Evolutionary conservation across 2,329 filamentous ascomycete species (phyloP).

Genomic region (Aureobasidium lini): DNA sequence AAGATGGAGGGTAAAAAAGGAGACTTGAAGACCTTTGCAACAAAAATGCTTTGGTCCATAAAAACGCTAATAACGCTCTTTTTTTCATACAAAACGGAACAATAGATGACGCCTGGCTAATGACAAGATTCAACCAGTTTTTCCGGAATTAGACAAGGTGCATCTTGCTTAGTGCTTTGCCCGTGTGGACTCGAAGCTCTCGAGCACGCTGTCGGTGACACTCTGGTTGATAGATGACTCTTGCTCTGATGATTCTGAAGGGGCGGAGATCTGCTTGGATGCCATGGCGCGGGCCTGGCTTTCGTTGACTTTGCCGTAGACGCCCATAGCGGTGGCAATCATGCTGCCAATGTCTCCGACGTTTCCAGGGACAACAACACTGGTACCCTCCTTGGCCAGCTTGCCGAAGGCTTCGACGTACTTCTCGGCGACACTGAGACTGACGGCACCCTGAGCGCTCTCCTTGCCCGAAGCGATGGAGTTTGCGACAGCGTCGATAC

Average conservation of each 20-base stretch:
- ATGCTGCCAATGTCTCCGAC: conserved; percentile 93
- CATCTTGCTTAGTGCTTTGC: conserved; percentile 23
- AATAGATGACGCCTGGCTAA: neutral
- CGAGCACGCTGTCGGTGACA: conserved; percentile 32
- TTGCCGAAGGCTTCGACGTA: conserved; percentile 94
- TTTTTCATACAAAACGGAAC: neutral
- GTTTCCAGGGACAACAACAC: conserved; percentile 91
- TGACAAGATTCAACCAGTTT: neutral
- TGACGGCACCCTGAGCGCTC: conserved; percentile 75
- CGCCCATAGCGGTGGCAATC: conserved; percentile 92
- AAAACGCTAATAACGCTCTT: neutral
- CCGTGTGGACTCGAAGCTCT: conserved; percentile 33
- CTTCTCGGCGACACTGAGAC: conserved; percentile 87
- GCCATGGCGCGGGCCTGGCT: conserved; percentile 64
- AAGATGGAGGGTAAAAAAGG: neutral
- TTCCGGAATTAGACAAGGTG: neutral
- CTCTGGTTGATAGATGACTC: neutral
- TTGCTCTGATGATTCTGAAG: conserved; percentile 9
- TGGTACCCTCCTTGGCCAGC: conserved; percentile 89
- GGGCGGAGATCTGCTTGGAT: conserved; percentile 32
- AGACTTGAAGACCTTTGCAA: neutral
- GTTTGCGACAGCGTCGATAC: conserved; percentile 77
- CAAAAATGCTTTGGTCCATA: neutral
- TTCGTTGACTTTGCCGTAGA: conserved; percentile 88
- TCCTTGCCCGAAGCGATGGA: conserved; percentile 63